Conservation (phyloP, 2,329 filamentous ascomycete genomes). For the Cryphonectria naterciae region DNA sequence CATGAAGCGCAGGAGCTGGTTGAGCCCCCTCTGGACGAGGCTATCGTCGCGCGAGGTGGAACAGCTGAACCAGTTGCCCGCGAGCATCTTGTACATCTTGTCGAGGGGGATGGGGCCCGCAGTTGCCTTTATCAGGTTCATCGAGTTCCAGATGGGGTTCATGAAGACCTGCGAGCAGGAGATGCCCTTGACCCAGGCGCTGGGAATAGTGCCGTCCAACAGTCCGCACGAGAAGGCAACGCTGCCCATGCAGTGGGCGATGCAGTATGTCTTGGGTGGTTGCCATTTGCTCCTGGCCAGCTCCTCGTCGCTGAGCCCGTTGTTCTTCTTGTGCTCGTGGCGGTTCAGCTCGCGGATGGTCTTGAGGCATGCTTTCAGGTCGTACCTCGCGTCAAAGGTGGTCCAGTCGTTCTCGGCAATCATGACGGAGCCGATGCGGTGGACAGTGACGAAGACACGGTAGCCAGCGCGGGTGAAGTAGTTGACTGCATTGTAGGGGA, state of each 20-base stretch:
- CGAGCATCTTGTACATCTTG: constrained; percentile 50
- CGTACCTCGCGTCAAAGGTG: constrained; percentile 62
- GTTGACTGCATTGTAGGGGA: constrained; percentile 65
- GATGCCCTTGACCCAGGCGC: constrained; percentile 60
- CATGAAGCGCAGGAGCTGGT: constrained; percentile 62
- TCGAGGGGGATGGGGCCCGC: constrained; percentile 54
- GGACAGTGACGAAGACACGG: constrained; percentile 60
- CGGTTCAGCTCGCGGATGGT: constrained; percentile 50
- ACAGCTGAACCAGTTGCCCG: constrained; percentile 61
- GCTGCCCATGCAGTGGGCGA: constrained; percentile 67
- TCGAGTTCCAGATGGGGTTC: constrained; percentile 60
- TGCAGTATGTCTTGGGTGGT: constrained; percentile 54
- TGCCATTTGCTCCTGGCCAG: background rate
- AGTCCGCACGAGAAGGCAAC: constrained; percentile 63
- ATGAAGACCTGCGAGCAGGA: constrained; percentile 66
- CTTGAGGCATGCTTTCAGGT: constrained; percentile 60
- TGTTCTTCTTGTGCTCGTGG: constrained; percentile 32
- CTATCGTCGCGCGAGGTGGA: constrained; percentile 50
- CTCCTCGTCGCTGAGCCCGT: background rate
- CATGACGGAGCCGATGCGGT: constrained; percentile 60
- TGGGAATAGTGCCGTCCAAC: constrained; percentile 63
- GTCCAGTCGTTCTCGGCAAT: constrained; percentile 58
- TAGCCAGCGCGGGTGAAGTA: constrained; percentile 66
- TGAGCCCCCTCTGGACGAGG: constrained; percentile 54
- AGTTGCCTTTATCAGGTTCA: constrained; percentile 61